Base-by-base conservation (phyloP, 495 filamentous ascomycete genomes). In the Penicillium odoratum region DNA sequence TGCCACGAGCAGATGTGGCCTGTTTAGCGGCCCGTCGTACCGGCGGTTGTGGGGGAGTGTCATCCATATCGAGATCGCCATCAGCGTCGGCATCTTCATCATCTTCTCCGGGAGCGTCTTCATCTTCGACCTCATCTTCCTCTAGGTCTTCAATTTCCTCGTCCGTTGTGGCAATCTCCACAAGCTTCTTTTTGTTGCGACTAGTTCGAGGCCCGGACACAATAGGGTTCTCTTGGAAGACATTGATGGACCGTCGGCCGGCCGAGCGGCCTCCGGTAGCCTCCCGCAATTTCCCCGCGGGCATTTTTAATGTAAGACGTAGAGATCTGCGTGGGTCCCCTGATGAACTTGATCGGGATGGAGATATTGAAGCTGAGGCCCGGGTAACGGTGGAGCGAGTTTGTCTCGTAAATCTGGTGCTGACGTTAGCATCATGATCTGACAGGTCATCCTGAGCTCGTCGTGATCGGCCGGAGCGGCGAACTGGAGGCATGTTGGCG, bases 291-390 rank as follows among this genome's bases (percentile, higher is more conserved):
- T 90, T 94, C 75, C 80, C 88, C 31, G 90, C 83, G 6, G 90
- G 85, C 66, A 93, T 87, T 76, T 92, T 96, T 62, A 97, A 86
- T 30, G 88, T 95, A 48, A 97, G 76, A 69, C 84, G 84, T 53
- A 93, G 83, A 57, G 88, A 87, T 70, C 82, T 83, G 58, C 76
- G 79, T 38, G 75, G 74, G 57, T 83, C 82, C 65, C 79, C 81
- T 52, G 82, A 66, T 31, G 84, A 83, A 15, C 78, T 78, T 36
- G 82, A 74, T 30, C 78, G 72, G 53, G 79, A 82, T 69, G 82
- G 82, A 61, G 82, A 79, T 49, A 85, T 74, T 21, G 84, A 83
- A 33, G 79, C 69, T 40, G 74, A 69, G 11, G 68, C 60, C 43
- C 63, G 48, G 48, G 70, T 65, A 56, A 69, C 59, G 58, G 69